These are phyloP conservation scores for Aaosphaeria arxii DNA, from an alignment of 2,329 filamentous ascomycete genomes.

Conservation along the genomic window DNA sequence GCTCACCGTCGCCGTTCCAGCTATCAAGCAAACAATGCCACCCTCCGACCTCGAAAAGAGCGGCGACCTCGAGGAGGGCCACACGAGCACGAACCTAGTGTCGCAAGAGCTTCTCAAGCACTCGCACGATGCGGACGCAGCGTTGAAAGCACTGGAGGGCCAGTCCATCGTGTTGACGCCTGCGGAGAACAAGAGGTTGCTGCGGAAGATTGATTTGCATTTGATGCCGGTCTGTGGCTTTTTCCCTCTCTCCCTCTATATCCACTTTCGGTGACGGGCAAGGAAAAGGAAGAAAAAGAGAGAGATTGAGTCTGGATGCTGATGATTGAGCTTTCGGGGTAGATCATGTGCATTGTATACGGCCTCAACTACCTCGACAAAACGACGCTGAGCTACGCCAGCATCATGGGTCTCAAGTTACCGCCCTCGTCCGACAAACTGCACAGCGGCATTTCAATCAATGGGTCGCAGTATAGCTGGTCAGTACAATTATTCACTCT, in stretches of 20 bases:
- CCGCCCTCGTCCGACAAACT: constrained; percentile 25
- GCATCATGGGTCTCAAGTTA: constrained; percentile 48
- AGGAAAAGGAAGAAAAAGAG: too few relatives aligned
- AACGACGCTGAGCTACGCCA: constrained; percentile 52
- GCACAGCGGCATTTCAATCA: constrained; percentile 42
- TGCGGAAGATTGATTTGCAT: constrained; percentile 62
- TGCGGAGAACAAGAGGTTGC: constrained; percentile 56
- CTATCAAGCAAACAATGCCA: neutral
- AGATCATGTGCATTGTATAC: constrained; percentile 56
- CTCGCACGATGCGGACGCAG: constrained; percentile 58
- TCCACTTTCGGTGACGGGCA: too few relatives aligned
- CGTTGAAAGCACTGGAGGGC: constrained; percentile 57
- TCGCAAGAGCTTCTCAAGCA: constrained; percentile 41
- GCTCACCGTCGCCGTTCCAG: neutral
- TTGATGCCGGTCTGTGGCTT: constrained; percentile 49
- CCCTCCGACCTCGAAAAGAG: neutral
- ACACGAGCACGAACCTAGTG: neutral
- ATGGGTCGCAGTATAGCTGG: constrained; percentile 53
- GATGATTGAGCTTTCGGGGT: too few relatives aligned
- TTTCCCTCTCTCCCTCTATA: too few relatives aligned
- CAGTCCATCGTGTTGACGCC: constrained; percentile 54
- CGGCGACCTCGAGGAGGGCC: neutral
- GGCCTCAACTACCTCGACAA: constrained; percentile 63
- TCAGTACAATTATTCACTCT: too few relatives aligned
- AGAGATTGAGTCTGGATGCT: neutral